Evolutionary conservation across 225 moss, liverwort and hornwort genomes (phyloP), one percentile per base, ranked within the genome.

Genomic region (Straminergon stramineum): DNA sequence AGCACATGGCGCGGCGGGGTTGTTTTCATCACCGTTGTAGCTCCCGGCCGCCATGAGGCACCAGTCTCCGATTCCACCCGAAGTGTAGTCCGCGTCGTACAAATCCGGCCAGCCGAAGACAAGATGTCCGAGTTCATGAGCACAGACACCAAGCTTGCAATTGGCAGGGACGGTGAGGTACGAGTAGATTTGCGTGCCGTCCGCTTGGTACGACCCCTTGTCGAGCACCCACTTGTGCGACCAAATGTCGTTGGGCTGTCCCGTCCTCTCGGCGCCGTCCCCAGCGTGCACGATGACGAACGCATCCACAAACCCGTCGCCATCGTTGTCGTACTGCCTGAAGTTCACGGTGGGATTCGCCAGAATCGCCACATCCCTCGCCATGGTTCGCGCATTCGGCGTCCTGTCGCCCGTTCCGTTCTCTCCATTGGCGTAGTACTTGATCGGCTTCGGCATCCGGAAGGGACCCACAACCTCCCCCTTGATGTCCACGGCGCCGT

Each of bases 41-140:
- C 91, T 91, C 20, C 94, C 92, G 9, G 87, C 92, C 37, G 92
- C 94, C 92, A 94, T 94, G 65, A 94, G 90, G 84, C 94, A 94
- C 94, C 92, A 94, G 51, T 87, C 70, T 18, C 94, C 94, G 35
- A 92, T 67, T 2, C 94, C 94, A 37, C 82, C 75, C 6, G 91
- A 93, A 4, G 93, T 94, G 82, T 94, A 92, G 51, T 94, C 93
- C 9, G 88, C 90, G 62, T 94, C 93, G 76, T 94, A 94, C 52
- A 94, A 76, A 8, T 94, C 92, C 3, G 93, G 93, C 93, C 93
- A 94, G 8, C 88, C 84, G 84, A 94, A 94, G 19, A 84, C 91
- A 8, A 94, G 84, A 74, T 94, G 93, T 6, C 93, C 92, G 19
- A 94, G 89, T 84, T 94, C 92, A 52, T 92, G 93, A 14, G 93